These are phyloP conservation scores for Gaillardinia entomophila DNA, from an alignment of 805 yeast species.

Conservation along the genomic window DNA sequence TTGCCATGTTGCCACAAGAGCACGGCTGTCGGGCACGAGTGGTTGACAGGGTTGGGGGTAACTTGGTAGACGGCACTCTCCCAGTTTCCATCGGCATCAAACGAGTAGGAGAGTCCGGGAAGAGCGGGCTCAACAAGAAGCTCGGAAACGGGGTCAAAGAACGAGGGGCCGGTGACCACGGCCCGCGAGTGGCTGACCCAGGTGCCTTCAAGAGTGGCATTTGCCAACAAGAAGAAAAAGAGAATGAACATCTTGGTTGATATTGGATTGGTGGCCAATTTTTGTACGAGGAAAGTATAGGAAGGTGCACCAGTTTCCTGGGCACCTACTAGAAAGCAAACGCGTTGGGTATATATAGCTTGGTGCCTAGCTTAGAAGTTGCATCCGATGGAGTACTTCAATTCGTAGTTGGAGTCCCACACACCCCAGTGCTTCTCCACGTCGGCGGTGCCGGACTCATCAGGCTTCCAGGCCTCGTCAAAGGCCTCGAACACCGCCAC, in stretches of 20 bases:
- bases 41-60: slow-evolving; percentile 9
- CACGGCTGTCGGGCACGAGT: slow-evolving; percentile 12
- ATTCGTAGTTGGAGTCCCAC: slow-evolving; percentile 46
- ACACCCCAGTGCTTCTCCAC: slow-evolving; percentile 97
- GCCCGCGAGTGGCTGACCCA: slow-evolving; percentile 15
- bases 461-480: slow-evolving; percentile 96
- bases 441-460: slow-evolving; percentile 74
- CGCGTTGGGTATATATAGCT: too few relatives aligned
- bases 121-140: slow-evolving; percentile 12
- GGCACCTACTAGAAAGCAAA: too few relatives aligned
- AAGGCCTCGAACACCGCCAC: slow-evolving; percentile 91
- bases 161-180: slow-evolving; percentile 12
- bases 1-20: slow-evolving; percentile 18
- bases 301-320: too few relatives aligned
- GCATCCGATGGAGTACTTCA: slow-evolving; percentile 35
- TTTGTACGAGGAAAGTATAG: too few relatives aligned
- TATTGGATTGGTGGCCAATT: too few relatives aligned
- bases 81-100: slow-evolving; percentile 15
- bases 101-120: slow-evolving; percentile 17
- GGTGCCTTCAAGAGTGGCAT: slow-evolving; percentile 14
- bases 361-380: slow-evolving; percentile 14
- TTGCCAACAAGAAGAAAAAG: too few relatives aligned
- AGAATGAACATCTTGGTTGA: too few relatives aligned
- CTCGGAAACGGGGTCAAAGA: slow-evolving; percentile 14
- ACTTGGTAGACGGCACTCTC: slow-evolving; percentile 15